Percentiles rank a stretch among this genome's conserved stretches.
Evolutionary conservation across 2,329 filamentous ascomycete genomes (phyloP).

Genomic region (Alternaria sp.): DNA sequence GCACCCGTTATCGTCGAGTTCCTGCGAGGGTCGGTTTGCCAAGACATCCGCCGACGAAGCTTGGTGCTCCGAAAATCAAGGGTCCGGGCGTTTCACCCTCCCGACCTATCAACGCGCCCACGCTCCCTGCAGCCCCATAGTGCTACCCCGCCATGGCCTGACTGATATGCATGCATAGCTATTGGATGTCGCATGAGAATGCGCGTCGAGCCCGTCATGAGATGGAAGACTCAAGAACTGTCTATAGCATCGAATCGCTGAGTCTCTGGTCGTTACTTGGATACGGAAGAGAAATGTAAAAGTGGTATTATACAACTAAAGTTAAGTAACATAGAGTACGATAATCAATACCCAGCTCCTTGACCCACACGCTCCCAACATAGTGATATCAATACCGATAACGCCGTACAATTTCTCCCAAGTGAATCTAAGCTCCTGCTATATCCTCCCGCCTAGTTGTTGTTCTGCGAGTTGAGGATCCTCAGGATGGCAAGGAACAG

Average conservation of each 20-base stretch:
- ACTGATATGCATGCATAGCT: slow-evolving; percentile 3
- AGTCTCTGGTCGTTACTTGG: too few relatives aligned
- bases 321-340: not conserved
- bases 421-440: not conserved
- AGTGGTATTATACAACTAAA: not conserved
- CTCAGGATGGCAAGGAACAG: slow-evolving; percentile 93
- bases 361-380: not conserved
- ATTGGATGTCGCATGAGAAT: not conserved
- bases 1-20: slow-evolving; percentile 44
- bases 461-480: slow-evolving; percentile 94
- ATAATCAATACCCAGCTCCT: not conserved
- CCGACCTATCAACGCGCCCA: slow-evolving; percentile 17
- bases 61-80: slow-evolving; percentile 12
- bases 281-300: not conserved
- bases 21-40: slow-evolving; percentile 44
- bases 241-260: too few relatives aligned
- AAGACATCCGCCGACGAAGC: slow-evolving; percentile 25
- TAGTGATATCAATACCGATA: not conserved
- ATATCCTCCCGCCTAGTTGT: slow-evolving; percentile 68
- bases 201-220: not conserved
- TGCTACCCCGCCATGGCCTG: slow-evolving; percentile 23
- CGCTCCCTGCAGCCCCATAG: slow-evolving; percentile 14
- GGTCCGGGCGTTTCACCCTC: slow-evolving; percentile 15
- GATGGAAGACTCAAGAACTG: not conserved
- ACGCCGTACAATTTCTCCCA: not conserved